Conservation (phyloP, 768 basidiomycete species). For the Neoboletus subvelutipes region DNA sequence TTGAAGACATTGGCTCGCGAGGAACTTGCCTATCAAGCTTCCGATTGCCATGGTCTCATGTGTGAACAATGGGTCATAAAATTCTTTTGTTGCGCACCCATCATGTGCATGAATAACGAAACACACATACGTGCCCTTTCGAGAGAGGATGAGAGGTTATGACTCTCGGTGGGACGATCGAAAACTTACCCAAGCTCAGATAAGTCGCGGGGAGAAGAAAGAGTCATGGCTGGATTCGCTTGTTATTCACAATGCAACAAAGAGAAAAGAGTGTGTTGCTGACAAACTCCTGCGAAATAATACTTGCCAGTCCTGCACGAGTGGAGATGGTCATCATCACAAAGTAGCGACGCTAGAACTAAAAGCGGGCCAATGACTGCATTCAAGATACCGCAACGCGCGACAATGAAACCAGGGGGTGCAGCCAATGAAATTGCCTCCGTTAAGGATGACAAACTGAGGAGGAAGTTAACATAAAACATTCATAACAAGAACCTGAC, state of each 20-base stretch:
- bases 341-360: no score
- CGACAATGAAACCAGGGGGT: conserved; percentile 35
- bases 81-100: conserved; percentile 32
- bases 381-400: conserved; percentile 44
- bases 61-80: background rate
- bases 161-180: background rate
- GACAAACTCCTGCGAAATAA: conserved; percentile 42
- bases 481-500: background rate
- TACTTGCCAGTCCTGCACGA: no score
- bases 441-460: conserved; percentile 39
- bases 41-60: conserved; percentile 18
- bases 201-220: conserved; percentile 41
- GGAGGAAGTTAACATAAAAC: background rate
- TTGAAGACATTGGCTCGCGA: background rate
- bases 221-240: conserved; percentile 33
- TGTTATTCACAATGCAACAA: background rate
- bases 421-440: conserved; percentile 36
- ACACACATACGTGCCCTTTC: conserved; percentile 42
- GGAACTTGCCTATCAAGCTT: conserved; percentile 20
- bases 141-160: background rate
- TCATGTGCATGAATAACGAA: conserved; percentile 42
- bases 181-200: conserved; percentile 49
- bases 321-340: no score
- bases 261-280: conserved; percentile 10
- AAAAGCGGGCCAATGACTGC: conserved; percentile 24